phyloP scores from a whole-genome alignment of 768 basidiomycete species.

The Tubosaeta sp. region DNA sequence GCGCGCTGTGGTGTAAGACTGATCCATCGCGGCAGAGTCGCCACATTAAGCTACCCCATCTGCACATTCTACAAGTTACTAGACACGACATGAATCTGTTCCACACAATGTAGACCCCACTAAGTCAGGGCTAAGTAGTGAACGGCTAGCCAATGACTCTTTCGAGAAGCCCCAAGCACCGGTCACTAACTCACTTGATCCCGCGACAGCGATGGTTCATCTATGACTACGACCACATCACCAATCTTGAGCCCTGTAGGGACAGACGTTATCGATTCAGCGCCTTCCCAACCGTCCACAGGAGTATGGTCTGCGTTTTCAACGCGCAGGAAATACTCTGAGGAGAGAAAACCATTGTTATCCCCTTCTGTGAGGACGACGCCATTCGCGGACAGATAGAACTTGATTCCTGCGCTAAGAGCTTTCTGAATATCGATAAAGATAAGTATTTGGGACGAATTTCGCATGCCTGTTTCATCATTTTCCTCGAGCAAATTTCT shows the following conservation, averaged over 20 bases:
- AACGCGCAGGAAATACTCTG: constrained; percentile 67
- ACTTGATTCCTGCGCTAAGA: constrained; percentile 61
- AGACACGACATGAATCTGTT: too few species aligned
- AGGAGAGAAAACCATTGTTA: constrained; percentile 52
- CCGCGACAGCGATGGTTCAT: too few species aligned
- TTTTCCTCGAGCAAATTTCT: background rate
- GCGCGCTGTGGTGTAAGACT: too few species aligned
- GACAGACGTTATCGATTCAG: background rate
- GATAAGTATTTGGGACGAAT: constrained; percentile 71
- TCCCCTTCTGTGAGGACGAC: constrained; percentile 86
- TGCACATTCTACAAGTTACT: too few species aligned
- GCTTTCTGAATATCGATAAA: constrained; percentile 75
- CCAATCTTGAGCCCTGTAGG: background rate
- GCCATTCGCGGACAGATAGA: constrained; percentile 81
- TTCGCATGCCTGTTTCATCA: constrained; percentile 76
- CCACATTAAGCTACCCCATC: too few species aligned
- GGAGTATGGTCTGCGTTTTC: constrained; percentile 38
- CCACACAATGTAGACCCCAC: too few species aligned
- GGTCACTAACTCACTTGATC: background rate
- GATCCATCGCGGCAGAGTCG: too few species aligned
- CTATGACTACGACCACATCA: background rate
- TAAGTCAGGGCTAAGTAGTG: too few species aligned
- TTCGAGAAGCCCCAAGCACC: too few species aligned
- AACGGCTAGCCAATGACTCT: too few species aligned
- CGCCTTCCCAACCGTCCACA: constrained; percentile 22